Conservation (phyloP, 495 filamentous ascomycete genomes). For the Trichoderma asperelloides region DNA sequence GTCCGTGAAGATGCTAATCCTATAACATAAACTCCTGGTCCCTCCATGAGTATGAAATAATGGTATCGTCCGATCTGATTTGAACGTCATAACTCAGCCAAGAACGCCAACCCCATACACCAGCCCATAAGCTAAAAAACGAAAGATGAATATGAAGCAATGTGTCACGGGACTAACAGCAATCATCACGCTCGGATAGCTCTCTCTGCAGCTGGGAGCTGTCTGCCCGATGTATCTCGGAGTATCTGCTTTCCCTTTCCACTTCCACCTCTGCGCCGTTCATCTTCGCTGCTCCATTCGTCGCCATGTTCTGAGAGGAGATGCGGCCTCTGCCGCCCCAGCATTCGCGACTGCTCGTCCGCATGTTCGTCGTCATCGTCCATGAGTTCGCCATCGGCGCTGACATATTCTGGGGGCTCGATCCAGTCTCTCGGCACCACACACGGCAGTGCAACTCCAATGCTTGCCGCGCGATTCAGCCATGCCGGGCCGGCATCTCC, state of each 20-base stretch:
- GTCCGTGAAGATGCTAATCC: not conserved
- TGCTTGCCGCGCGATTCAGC: slow-evolving; percentile 70
- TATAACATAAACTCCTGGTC: not conserved
- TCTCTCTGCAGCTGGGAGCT: slow-evolving; percentile 33
- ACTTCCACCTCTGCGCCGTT: slow-evolving; percentile 17
- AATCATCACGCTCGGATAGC: slow-evolving; percentile 12
- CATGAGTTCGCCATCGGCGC: slow-evolving; percentile 58
- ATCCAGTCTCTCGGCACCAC: slow-evolving; percentile 75
- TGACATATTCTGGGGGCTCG: slow-evolving; percentile 62
- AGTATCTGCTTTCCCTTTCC: slow-evolving; percentile 22
- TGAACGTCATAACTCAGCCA: not conserved
- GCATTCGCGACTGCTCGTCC: slow-evolving; percentile 48
- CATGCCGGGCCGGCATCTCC: slow-evolving; percentile 54
- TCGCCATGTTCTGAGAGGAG: slow-evolving; percentile 10
- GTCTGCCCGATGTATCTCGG: slow-evolving; percentile 8
- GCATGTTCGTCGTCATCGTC: slow-evolving; percentile 39
- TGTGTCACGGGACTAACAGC: not conserved
- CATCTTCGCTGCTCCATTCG: slow-evolving; percentile 23
- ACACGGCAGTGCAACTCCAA: slow-evolving; percentile 68
- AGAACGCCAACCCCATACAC: not conserved
- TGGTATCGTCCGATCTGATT: not conserved
- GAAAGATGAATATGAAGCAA: not conserved
- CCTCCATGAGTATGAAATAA: not conserved
- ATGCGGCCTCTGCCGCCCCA: slow-evolving; percentile 26
- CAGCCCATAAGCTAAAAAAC: not conserved